Percentiles rank a stretch among this genome's conserved stretches.
These are phyloP conservation scores for Leptographium galeiforme DNA, from an alignment of 2,329 filamentous ascomycete species.

Conservation along the genomic window DNA sequence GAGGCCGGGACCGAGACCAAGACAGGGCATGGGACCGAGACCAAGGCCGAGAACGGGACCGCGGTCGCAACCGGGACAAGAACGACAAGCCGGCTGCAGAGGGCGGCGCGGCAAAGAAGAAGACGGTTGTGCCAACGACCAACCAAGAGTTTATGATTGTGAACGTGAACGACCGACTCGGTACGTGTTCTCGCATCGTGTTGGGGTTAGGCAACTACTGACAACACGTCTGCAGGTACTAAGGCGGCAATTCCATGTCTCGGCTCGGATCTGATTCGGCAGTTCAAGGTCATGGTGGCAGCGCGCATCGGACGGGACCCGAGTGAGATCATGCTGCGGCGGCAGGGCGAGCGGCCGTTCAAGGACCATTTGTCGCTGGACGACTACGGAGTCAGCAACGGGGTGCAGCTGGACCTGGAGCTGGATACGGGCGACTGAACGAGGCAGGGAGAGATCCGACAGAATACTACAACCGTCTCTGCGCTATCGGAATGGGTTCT, in stretches of 20 bases:
- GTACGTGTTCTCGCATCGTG: not conserved
- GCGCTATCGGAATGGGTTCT: too few species aligned
- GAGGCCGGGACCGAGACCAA: slow-evolving; percentile 17
- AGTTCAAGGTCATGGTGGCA: slow-evolving; percentile 86
- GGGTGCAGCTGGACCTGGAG: slow-evolving; percentile 56
- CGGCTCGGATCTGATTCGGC: slow-evolving; percentile 66
- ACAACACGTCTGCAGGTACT: slow-evolving; percentile 35
- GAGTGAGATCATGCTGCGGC: slow-evolving; percentile 81
- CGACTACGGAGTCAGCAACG: slow-evolving; percentile 90
- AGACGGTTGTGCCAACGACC: not conserved
- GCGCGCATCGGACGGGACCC: slow-evolving; percentile 78
- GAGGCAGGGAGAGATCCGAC: too few species aligned
- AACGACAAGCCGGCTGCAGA: slow-evolving; percentile 2
- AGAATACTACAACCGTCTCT: too few species aligned
- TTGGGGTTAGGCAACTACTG: not conserved
- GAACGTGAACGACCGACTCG: slow-evolving; percentile 85
- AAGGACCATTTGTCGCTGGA: slow-evolving; percentile 79
- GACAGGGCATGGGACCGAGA: slow-evolving; percentile 14
- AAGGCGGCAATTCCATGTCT: slow-evolving; percentile 87
- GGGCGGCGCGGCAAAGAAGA: slow-evolving; percentile 37
- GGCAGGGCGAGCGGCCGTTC: slow-evolving; percentile 85
- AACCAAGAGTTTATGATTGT: slow-evolving; percentile 58
- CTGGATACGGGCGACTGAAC: slow-evolving; percentile 46
- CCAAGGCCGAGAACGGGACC: slow-evolving; percentile 13
- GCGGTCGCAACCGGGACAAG: slow-evolving; percentile 6